Evolutionary conservation across 225 moss, liverwort and hornwort genomes (phyloP), one percentile per base, ranked within the genome.

Genomic region (Lunularia cruciata): DNA sequence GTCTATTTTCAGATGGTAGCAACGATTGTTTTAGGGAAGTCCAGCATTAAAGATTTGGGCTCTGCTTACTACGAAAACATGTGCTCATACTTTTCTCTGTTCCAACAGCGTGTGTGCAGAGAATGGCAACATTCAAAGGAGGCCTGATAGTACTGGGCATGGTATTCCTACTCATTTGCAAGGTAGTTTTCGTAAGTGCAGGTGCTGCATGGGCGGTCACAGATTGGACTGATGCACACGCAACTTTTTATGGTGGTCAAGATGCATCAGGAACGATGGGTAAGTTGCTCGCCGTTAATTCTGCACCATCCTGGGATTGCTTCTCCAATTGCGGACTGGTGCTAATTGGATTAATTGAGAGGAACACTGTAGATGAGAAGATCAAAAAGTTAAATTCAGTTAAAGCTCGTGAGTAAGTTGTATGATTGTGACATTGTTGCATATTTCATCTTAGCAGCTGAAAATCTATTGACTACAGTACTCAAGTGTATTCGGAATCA

Each of bases 141-240:
- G 18, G 3, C 10, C 30, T 19, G 19, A 20, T 51, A 8, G 11
- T 36, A 0, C 33, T 67, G 20, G 51, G 67, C 20, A 35, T 12
- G 32, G 35, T 67, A 0, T 49, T 48, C 12, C 65, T 48, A 8
- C 3, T 65, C 2, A 19, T 48, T n/a, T 49, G n/a, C 10, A 20
- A 51, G 36, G 67, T 51, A 34, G 35, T 23, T 48, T 12, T 20
- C 11, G 67, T 35, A 19, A 51, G 33, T 36, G 33, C 49, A 12
- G 56, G 20, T 26, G 48, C 33, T 67, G 49, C 51, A 25, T 67
- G 67, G 67, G 51, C 67, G 4, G 48, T 52, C 35, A 51, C 65
- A 1, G 65, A 65, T 11, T 65, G 65, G 65, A 65, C 47, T 30
- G 65, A 65, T 65, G 46, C 65, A 10, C 47, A 65, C 26, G 65